These are phyloP conservation scores for Lepraria neglecta DNA, from an alignment of 495 filamentous ascomycete genomes.

Conservation along the genomic window DNA sequence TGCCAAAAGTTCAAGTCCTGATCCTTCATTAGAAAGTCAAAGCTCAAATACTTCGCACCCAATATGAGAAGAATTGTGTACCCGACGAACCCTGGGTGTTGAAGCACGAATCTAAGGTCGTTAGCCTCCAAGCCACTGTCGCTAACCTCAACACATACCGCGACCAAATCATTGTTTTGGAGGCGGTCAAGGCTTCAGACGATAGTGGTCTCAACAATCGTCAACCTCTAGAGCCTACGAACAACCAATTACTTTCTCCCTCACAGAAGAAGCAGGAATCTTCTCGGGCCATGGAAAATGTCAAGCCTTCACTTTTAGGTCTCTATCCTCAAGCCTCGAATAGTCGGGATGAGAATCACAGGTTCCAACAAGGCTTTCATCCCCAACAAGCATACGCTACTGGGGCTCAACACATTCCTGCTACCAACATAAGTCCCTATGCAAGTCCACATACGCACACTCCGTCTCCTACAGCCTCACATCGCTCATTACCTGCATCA, in stretches of 20 bases:
- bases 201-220: slow-evolving; percentile 2
- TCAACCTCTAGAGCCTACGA: slow-evolving; percentile 17
- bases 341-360: background rate
- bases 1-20: background rate
- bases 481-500: background rate
- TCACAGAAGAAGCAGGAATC: too few relatives aligned
- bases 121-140: slow-evolving; percentile 25
- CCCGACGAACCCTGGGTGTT: slow-evolving; percentile 20
- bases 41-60: slow-evolving; percentile 25
- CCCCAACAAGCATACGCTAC: background rate
- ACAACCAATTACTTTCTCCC: slow-evolving; percentile 3
- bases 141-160: slow-evolving; percentile 25
- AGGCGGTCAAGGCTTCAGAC: slow-evolving; percentile 25
- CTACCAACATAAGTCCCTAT: background rate
- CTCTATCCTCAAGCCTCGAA: background rate
- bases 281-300: background rate
- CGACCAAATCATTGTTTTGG: slow-evolving; percentile 33
- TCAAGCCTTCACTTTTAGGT: background rate
- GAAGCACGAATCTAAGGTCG: slow-evolving; percentile 20
- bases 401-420: background rate
- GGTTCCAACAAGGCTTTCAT: background rate
- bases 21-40: slow-evolving; percentile 32
- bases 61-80: slow-evolving; percentile 27
- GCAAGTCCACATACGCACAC: too few relatives aligned
- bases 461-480: background rate